phyloP scores from a whole-genome alignment of 2,329 filamentous ascomycete genomes.

The Hypomyces rosellus region DNA sequence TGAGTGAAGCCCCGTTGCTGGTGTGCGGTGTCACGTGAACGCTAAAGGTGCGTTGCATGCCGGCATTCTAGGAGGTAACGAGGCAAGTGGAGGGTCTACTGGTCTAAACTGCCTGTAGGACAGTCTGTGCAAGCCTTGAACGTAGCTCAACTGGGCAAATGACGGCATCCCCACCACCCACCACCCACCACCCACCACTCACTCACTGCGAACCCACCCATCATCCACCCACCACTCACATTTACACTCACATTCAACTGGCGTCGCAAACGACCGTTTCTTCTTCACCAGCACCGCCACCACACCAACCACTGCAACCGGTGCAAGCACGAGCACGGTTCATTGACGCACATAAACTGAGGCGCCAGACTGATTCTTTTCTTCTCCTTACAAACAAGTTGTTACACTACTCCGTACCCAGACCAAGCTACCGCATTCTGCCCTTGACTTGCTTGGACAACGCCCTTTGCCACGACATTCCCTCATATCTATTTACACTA shows the following conservation, averaged over 20 bases:
- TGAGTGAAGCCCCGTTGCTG: no score
- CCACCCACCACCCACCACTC: background rate
- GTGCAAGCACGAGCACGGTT: no score
- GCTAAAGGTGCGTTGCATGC: no score
- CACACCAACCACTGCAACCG: no score
- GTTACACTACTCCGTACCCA: no score
- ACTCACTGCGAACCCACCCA: background rate
- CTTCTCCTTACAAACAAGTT: background rate
- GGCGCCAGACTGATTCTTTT: background rate
- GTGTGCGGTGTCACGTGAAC: background rate
- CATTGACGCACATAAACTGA: background rate
- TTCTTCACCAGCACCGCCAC: no score
- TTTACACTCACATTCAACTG: background rate
- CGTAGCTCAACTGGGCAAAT: background rate
- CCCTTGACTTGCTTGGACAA: no score
- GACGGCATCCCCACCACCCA: constrained; percentile 2
- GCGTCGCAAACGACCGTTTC: background rate
- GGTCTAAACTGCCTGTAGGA: no score
- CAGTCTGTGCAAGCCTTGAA: background rate
- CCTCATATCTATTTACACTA: background rate
- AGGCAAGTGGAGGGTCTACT: no score
- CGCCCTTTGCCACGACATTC: no score
- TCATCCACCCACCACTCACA: background rate
- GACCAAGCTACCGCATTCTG: no score
- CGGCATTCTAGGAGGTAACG: no score